Conservation (phyloP, 495 filamentous ascomycete genomes). For the Xylaria flabelliformis region DNA sequence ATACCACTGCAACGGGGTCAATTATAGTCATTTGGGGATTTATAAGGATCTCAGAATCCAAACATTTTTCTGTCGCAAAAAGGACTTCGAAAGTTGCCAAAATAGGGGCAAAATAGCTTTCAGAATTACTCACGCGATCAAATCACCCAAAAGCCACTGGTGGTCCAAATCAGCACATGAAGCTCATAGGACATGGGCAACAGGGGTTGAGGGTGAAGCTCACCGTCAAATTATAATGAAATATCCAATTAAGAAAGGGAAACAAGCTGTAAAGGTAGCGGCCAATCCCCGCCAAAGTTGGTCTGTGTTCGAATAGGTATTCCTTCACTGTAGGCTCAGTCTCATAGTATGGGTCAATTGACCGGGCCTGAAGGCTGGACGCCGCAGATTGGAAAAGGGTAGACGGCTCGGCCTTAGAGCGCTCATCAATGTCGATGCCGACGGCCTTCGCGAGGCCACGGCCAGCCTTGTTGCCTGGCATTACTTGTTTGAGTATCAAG, state of each 20-base stretch:
- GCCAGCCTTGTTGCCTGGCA: slow-evolving; percentile 58
- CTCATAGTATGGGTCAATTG: slow-evolving; percentile 77
- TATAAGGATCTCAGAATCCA: not conserved
- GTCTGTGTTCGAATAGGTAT: slow-evolving; percentile 66
- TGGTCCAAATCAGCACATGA: not conserved
- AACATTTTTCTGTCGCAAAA: not conserved
- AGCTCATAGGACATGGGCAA: not conserved
- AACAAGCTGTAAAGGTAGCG: slow-evolving; percentile 59
- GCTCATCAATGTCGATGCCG: slow-evolving; percentile 62
- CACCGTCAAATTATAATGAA: slow-evolving; percentile 56
- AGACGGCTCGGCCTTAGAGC: slow-evolving; percentile 57
- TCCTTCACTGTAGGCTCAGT: slow-evolving; percentile 73
- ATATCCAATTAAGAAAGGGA: slow-evolving; percentile 58
- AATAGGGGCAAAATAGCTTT: not conserved
- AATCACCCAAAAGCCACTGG: slow-evolving; percentile 55
- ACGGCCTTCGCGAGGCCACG: slow-evolving; percentile 72
- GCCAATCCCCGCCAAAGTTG: slow-evolving; percentile 55
- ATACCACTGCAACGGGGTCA: slow-evolving; percentile 34
- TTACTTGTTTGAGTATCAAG: not conserved
- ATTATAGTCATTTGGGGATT: not conserved
- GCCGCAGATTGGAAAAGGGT: slow-evolving; percentile 55
- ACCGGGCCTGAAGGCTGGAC: slow-evolving; percentile 70
- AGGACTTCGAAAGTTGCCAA: not conserved
- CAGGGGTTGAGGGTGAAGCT: not conserved
- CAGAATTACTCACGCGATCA: slow-evolving; percentile 40